Percentiles rank a stretch among this genome's conserved stretches.
These are phyloP conservation scores for Amylocarpus encephaloides DNA, from an alignment of 2,329 filamentous ascomycete genomes.

Conservation along the genomic window DNA sequence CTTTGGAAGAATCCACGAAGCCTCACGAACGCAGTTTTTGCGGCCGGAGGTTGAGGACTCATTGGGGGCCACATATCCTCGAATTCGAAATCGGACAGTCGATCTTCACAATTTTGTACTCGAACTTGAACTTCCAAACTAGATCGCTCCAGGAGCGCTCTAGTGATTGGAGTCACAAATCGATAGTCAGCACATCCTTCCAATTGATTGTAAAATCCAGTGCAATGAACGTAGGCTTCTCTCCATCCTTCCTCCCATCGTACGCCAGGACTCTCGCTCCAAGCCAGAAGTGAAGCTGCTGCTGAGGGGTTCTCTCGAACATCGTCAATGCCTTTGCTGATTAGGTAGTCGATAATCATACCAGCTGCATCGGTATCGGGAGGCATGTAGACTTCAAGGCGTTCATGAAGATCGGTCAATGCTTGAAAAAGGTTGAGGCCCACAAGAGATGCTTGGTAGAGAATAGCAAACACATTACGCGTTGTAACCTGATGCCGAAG, in stretches of 20 bases:
- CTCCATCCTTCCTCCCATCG: constrained; percentile 60
- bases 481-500: constrained; percentile 58
- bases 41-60: constrained; percentile 30
- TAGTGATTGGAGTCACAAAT: constrained; percentile 53
- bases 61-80: constrained; percentile 51
- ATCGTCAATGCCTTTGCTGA: constrained; percentile 55
- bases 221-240: constrained; percentile 61
- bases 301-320: constrained; percentile 53
- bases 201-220: constrained; percentile 53
- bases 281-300: constrained; percentile 57
- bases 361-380: constrained; percentile 50
- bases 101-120: constrained; percentile 55
- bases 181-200: constrained; percentile 50
- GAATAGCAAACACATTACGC: constrained; percentile 61
- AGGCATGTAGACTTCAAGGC: constrained; percentile 53
- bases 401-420: constrained; percentile 53
- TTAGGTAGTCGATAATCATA: constrained; percentile 56
- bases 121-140: constrained; percentile 56
- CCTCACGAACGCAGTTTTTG: constrained; percentile 47
- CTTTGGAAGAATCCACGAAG: constrained; percentile 54
- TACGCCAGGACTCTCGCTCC: constrained; percentile 56
- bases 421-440: constrained; percentile 58
- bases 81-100: constrained; percentile 54
- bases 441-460: constrained; percentile 59
- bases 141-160: constrained; percentile 55